These are phyloP conservation scores for Lindgomyces ingoldianus DNA, from an alignment of 495 filamentous ascomycete species.

Conservation along the genomic window DNA sequence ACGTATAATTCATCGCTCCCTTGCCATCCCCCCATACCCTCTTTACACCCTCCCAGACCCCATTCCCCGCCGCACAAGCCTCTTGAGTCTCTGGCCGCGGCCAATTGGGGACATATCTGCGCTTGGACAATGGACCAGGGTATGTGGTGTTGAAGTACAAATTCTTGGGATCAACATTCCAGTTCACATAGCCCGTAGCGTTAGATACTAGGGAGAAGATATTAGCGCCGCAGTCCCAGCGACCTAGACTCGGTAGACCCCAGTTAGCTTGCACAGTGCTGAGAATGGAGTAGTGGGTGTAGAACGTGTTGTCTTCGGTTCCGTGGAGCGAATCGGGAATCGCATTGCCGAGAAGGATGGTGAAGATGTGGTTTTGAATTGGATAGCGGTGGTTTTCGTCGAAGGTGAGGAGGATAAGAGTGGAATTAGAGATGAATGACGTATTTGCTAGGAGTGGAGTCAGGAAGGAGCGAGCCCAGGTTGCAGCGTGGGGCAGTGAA, in stretches of 20 bases:
- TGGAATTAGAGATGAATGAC: constrained; percentile 65
- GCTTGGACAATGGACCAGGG: constrained; percentile 51
- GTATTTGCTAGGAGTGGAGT: constrained; percentile 61
- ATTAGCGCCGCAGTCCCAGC: constrained; percentile 73
- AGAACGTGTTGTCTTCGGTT: constrained; percentile 65
- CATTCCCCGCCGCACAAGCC: constrained; percentile 52
- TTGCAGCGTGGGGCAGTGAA: constrained; percentile 59
- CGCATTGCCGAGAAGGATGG: constrained; percentile 66
- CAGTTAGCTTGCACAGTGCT: constrained; percentile 68
- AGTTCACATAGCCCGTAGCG: constrained; percentile 50
- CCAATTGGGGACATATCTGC: constrained; percentile 46
- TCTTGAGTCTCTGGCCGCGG: constrained; percentile 48
- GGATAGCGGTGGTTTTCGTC: constrained; percentile 65
- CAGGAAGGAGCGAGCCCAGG: constrained; percentile 61
- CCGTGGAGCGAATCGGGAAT: constrained; percentile 59
- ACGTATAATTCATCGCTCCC: neutral
- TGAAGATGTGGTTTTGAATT: constrained; percentile 58
- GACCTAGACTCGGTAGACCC: constrained; percentile 65
- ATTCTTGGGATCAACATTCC: constrained; percentile 49
- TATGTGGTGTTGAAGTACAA: constrained; percentile 52
- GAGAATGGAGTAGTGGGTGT: constrained; percentile 71
- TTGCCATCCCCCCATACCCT: constrained; percentile 1
- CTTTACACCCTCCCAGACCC: constrained; percentile 50
- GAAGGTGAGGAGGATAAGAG: constrained; percentile 67
- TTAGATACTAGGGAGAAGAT: constrained; percentile 57